Base-by-base conservation (phyloP, 495 filamentous ascomycete genomes). In the Talaromyces adpressus region DNA sequence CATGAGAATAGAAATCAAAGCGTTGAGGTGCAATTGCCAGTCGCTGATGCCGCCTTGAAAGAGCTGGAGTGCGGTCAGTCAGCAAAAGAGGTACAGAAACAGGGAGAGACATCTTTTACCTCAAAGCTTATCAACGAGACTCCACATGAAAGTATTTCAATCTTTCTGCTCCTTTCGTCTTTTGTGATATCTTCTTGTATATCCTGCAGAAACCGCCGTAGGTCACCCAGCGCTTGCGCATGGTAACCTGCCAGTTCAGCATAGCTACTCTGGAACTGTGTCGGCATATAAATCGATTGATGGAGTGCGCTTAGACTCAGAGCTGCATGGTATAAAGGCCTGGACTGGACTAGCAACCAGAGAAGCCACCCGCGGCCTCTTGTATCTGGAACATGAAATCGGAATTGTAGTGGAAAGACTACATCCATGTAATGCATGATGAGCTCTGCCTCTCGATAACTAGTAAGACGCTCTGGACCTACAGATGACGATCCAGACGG, bases 51-150 rank as follows among this genome's bases (percentile, higher is more conserved):
- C 57, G n/a, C 57, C 57, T 22, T 59, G 57, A 22, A 59, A 59
- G 41, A 59, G 57, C 57, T 59, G 30, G n/a, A 20, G 11, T n/a
- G 14, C 14, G 8, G 11, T 20, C 20, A 27, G 23, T 56, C 12
- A 49, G 45, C 45, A n/a, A 22, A 20, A 9, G 1, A 9, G 4
- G 18, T n/a, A 4, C 9, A 1, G 9, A 8, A 49, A 4, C 14
- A 49, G 9, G 14, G 4, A n/a, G 6, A 49, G 41, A 20, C 4
- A 49, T 16, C 1, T 4, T 18, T 34, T 18, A 58, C 56, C 56
- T 59, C 57, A n/a, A 59, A 59, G 57, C 57, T 59, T 9, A 59
- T 59, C 30, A 59, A 18, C 1, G 57, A 59, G 57, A 59, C 57
- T 9, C 57, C 57, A 16, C 57, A 59, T 36, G 57, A 32, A 25